phyloP scores from a whole-genome alignment of 768 basidiomycete species.

The Plicaturopsis crispa region DNA sequence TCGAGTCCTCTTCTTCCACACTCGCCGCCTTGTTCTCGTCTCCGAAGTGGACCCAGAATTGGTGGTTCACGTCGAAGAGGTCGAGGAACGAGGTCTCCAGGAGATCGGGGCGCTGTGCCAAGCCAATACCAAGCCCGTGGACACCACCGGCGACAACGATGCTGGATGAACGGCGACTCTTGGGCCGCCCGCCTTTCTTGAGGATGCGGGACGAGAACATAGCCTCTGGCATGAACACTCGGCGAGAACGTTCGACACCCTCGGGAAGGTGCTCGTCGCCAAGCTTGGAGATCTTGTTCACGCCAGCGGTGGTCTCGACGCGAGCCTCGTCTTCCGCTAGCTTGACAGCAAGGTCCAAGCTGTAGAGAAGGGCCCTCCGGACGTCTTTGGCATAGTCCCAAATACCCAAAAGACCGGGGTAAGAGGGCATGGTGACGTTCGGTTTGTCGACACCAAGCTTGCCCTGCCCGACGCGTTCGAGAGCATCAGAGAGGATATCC shows the following conservation, averaged over 20 bases:
- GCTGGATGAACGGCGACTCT: constrained; percentile 28
- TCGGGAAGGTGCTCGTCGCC: constrained; percentile 74
- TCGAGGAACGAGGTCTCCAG: constrained; percentile 77
- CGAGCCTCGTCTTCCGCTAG: constrained; percentile 83
- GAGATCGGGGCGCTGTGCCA: constrained; percentile 71
- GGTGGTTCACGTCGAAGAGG: constrained; percentile 79
- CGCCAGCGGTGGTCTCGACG: constrained; percentile 51
- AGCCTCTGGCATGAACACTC: constrained; percentile 94
- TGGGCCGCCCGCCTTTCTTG: constrained; percentile 30
- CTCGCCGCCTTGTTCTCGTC: constrained; percentile 31
- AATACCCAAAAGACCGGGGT: constrained; percentile 74
- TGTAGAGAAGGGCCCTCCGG: constrained; percentile 64
- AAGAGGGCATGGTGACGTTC: constrained; percentile 55
- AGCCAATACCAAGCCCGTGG: constrained; percentile 75
- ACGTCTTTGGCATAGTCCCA: constrained; percentile 87
- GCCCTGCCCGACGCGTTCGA: constrained; percentile 74
- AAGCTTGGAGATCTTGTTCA: constrained; percentile 57
- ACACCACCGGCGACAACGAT: constrained; percentile 67
- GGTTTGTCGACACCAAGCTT: constrained; percentile 50
- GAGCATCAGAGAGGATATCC: constrained; percentile 51
- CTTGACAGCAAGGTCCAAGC: constrained; percentile 73
- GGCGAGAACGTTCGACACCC: constrained; percentile 71
- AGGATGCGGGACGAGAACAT: constrained; percentile 74
- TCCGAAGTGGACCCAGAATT: constrained; percentile 66
- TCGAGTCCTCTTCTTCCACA: constrained; percentile 24